Percentiles rank a stretch among this genome's conserved stretches.
Conservation (phyloP, 768 basidiomycete species). For the Phaeolepiota aurea region DNA sequence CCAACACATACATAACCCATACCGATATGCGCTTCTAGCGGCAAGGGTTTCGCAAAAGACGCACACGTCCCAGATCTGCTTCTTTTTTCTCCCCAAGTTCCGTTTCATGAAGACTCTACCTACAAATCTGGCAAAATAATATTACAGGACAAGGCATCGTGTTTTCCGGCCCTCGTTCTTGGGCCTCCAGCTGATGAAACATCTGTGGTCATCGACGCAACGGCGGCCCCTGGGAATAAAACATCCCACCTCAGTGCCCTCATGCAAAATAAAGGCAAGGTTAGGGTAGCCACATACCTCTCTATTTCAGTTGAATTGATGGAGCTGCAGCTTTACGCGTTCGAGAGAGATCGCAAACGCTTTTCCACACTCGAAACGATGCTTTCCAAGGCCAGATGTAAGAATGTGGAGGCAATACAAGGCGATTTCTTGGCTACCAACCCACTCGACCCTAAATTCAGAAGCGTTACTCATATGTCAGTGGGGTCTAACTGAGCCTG, state of each 20-base stretch:
- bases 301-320: not conserved
- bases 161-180: slow-evolving; percentile 89
- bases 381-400: slow-evolving; percentile 78
- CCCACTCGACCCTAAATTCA: slow-evolving; percentile 55
- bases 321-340: slow-evolving; percentile 63
- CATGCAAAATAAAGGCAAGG: slow-evolving; percentile 78
- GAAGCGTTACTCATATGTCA: slow-evolving; percentile 73
- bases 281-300: slow-evolving; percentile 17
- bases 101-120: slow-evolving; percentile 62
- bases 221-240: slow-evolving; percentile 97
- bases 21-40: slow-evolving; percentile 15
- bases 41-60: slow-evolving; percentile 64
- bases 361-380: slow-evolving; percentile 80
- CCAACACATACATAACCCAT: slow-evolving; percentile 1
- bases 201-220: slow-evolving; percentile 79
- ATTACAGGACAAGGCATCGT: slow-evolving; percentile 96
- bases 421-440: slow-evolving; percentile 80
- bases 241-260: slow-evolving; percentile 89
- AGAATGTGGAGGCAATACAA: slow-evolving; percentile 69
- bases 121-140: slow-evolving; percentile 81
- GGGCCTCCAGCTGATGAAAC: slow-evolving; percentile 51
- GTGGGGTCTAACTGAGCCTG: not conserved
- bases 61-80: slow-evolving; percentile 78
- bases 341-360: slow-evolving; percentile 79
- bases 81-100: slow-evolving; percentile 56